phyloP scores from a whole-genome alignment of 2,329 filamentous ascomycete species.

The Epichloe amarillans region DNA sequence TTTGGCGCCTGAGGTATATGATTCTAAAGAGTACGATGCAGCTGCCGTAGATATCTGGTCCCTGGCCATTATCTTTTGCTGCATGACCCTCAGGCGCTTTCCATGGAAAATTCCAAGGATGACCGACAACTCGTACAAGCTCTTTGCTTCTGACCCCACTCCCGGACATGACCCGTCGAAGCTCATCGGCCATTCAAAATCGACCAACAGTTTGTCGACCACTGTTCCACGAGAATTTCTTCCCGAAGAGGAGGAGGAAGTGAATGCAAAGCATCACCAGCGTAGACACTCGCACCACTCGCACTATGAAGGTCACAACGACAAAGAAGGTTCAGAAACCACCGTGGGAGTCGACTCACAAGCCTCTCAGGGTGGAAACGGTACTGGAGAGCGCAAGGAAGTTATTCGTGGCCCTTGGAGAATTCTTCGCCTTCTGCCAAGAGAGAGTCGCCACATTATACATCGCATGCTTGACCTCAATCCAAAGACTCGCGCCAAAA shows the following conservation, averaged over 20 bases:
- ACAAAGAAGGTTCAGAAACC: conserved; percentile 1
- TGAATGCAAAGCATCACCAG: conserved; percentile 14
- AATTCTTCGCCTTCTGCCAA: conserved; percentile 70
- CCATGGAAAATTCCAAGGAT: conserved; percentile 92
- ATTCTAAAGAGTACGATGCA: conserved; percentile 84
- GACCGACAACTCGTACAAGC: conserved; percentile 86
- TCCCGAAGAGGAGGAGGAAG: conserved; percentile 16
- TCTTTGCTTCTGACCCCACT: conserved; percentile 78
- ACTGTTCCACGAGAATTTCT: conserved; percentile 27
- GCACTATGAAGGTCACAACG: conserved; percentile 2
- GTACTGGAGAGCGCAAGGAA: conserved; percentile 45
- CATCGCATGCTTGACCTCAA: conserved; percentile 86
- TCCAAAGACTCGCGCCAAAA: conserved; percentile 66
- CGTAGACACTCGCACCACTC: conserved; percentile 2
- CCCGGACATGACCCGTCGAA: conserved; percentile 52
- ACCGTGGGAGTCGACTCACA: conserved; percentile 6
- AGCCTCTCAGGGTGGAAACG: conserved; percentile 5
- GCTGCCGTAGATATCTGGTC: conserved; percentile 96
- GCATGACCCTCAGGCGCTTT: conserved; percentile 90
- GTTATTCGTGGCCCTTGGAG: conserved; percentile 89
- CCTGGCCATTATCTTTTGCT: conserved; percentile 95
- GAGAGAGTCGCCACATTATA: conserved; percentile 82
- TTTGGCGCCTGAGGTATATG: conserved; percentile 91
- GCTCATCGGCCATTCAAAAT: conserved; percentile 32
- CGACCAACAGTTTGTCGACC: conserved; percentile 29